A percentile compares a stretch with the other conserved stretches of the same genome.
Evolutionary conservation across 768 basidiomycete genomes (phyloP).

Genomic region (Amanita polypyramis): DNA sequence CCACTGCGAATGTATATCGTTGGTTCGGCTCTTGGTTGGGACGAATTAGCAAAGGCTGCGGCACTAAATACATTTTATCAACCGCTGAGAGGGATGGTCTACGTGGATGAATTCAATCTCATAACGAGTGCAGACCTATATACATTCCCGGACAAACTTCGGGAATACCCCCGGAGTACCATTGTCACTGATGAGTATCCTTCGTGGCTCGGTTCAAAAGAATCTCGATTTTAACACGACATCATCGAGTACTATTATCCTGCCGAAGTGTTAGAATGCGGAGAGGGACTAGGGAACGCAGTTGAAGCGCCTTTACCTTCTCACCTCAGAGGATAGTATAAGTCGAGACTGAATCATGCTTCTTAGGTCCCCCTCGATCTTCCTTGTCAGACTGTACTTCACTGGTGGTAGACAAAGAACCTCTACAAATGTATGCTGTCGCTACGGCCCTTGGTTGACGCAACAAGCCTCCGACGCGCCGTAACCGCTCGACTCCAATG

Average conservation of each 20-base stretch:
- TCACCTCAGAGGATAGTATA: neutral
- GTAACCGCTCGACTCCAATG: too few relatives aligned
- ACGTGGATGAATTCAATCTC: neutral
- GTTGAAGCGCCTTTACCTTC: neutral
- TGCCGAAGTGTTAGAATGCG: neutral
- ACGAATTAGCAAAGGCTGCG: neutral
- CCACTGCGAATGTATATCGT: neutral
- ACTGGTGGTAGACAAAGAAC: neutral
- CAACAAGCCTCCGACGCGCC: too few relatives aligned
- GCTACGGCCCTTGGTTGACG: neutral
- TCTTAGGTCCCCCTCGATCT: neutral
- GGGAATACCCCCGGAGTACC: neutral
- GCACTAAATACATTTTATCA: neutral
- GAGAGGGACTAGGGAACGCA: neutral
- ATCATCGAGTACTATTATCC: neutral
- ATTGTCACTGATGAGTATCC: neutral
- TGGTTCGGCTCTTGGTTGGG: neutral
- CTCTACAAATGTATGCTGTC: neutral
- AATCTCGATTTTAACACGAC: too few relatives aligned
- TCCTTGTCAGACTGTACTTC: too few relatives aligned
- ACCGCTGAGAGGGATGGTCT: neutral
- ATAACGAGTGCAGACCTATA: neutral
- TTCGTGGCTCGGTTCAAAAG: neutral
- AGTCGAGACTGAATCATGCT: neutral
- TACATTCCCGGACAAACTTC: neutral